Evolutionary conservation across 257 asterid species (phyloP), one percentile per base, ranked within the genome.

Genomic region (Solanum habrochaites): DNA sequence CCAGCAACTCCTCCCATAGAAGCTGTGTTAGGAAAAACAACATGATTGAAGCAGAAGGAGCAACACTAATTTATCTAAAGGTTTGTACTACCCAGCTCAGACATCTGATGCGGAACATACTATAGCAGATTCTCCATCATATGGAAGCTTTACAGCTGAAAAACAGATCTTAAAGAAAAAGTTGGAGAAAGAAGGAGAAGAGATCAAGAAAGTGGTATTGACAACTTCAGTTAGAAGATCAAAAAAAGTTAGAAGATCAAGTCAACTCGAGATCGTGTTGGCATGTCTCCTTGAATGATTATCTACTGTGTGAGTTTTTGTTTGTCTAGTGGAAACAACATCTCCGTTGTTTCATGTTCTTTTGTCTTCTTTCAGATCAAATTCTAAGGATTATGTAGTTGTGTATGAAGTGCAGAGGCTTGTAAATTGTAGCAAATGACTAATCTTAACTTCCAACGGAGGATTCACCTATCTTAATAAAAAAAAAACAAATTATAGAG

Each of bases 151-250:
- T 60, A 73, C 91, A 15, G 87, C 92, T 77, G 94, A 88, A 80
- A 90, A 52, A 74, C 91, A 90, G 91, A 89, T 85, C 25, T 13
- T 39, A 8, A 89, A 89, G 88, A 92, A 89, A 85, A 90, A 93
- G 98, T 95, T 92, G 31, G 88, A 87, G 52, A 91, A 70, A 85
- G 89, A 88, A 64, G 89, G 88, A 88, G 94, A 91, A 85, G 88
- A 88, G 87, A 82, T 73, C 73, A 52, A 85, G 58, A 85, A 85
- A 69, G 58, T 29, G 87, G 29, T 39, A 29, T 86, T 87, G 64
- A 47, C 90, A 42, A 94, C 96, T 85, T 95, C 97, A 10, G 92
- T 94, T 9, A 95, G 98, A 91, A 91, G 97, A 86, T 95, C 98
- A 37, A 90, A 37, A 1, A 37, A 5, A 10, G 92, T 94, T 7